Base-by-base conservation (phyloP, 2,329 filamentous ascomycete genomes). In the Aspergillus uvarum region DNA sequence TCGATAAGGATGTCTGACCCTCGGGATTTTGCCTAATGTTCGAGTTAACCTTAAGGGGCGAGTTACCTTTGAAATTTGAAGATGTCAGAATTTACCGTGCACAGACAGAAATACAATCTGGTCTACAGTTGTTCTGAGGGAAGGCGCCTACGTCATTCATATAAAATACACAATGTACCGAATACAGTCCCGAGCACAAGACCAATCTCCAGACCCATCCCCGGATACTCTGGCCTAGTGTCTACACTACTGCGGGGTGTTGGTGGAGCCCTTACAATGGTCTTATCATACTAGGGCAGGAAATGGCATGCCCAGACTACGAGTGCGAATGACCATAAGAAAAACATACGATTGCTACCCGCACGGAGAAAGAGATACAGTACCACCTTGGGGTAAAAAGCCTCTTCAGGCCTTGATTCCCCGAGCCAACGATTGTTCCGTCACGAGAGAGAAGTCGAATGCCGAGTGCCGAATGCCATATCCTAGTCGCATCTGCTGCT, bases 281-380 rank as follows among this genome's bases (percentile, higher is more conserved):
- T 44, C 16, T 44, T 7, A 44, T 2, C 16, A 8, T 44, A 44
- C 38, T 16, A 5, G 16, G 16, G 16, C 38, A 19, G 16, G 6
- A 8, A n/a, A n/a, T 19, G 4, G 1, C 38, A 19, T 7, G 38
- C 16, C 21, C 2, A 8, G 21, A 24, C 16, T 50, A 50, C 26
- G 47, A 50, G 8, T 50, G 21, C 26, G n/a, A 35, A 32, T n/a
- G 22, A 31, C 47, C 24, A 53, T 55, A 32, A 55, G 32, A 29
- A 47, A 47, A 53, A 22, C 53, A 55, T 55, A 55, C 53, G 53
- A 55, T 55, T 55, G 53, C 53, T 55, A 55, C 53, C 38, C 24
- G 12, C 53, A 48, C 53, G 53, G 38, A 55, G 53, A 29, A 10
- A 29, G 53, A 32, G 32, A 47, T 29, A 55, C 53, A 55, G 47